phyloP scores from a whole-genome alignment of 2,329 filamentous ascomycete genomes.

The Beauveria bassiana region DNA sequence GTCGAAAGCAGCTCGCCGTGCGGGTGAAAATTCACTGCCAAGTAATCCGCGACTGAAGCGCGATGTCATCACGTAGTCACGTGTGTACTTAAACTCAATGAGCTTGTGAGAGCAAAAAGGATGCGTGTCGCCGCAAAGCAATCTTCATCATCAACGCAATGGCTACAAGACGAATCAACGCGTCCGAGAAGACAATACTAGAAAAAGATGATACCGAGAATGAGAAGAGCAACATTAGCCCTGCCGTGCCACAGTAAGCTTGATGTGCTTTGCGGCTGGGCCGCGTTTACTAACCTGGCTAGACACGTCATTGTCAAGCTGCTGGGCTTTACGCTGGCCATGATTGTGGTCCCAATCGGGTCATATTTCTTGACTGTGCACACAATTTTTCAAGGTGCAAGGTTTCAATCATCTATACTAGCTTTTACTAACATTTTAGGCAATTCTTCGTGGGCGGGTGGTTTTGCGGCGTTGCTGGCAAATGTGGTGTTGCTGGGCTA shows the following conservation, averaged over 20 bases:
- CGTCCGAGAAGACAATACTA: constrained; percentile 58
- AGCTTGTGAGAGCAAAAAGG: background rate
- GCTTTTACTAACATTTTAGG: constrained; percentile 41
- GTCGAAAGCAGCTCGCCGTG: background rate
- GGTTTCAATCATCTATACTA: background rate
- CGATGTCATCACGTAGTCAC: constrained; percentile 19
- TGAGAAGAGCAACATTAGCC: constrained; percentile 64
- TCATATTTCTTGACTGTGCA: constrained; percentile 81
- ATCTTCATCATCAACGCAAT: constrained; percentile 36
- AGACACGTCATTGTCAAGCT: constrained; percentile 86
- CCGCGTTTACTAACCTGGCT: constrained; percentile 8
- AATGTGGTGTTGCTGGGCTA: constrained; percentile 90
- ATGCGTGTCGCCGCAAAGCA: background rate
- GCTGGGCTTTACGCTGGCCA: constrained; percentile 81
- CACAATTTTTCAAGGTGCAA: constrained; percentile 66
- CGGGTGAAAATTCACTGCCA: constrained; percentile 10
- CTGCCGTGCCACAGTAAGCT: constrained; percentile 68
- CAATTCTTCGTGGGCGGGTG: constrained; percentile 82
- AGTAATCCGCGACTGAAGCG: constrained; percentile 5
- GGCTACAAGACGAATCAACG: constrained; percentile 61
- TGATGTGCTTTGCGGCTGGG: constrained; percentile 4
- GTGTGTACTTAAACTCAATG: constrained; percentile 13
- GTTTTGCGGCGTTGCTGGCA: constrained; percentile 76
- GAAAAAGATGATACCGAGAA: constrained; percentile 47
- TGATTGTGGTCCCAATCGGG: constrained; percentile 80